phyloP scores from a whole-genome alignment of 2,329 filamentous ascomycete genomes.

The Xylaria sp. region DNA sequence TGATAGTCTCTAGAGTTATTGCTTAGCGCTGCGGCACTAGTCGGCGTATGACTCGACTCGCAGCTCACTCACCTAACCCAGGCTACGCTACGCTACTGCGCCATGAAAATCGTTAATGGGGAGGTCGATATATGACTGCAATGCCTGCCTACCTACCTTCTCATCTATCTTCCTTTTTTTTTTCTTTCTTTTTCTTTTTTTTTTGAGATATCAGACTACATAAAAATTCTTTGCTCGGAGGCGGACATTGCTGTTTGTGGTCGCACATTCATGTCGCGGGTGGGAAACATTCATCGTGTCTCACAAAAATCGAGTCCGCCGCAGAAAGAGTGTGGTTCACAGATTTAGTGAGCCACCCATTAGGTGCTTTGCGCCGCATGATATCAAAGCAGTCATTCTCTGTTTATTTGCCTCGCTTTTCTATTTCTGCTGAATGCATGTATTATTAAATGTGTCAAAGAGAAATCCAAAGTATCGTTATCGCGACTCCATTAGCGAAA shows the following conservation, averaged over 20 bases:
- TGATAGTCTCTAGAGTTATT: background rate
- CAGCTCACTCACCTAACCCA: background rate
- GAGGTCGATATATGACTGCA: background rate
- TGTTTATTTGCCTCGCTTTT: background rate
- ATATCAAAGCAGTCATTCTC: too few species aligned
- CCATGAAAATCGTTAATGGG: background rate
- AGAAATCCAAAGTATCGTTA: too few species aligned
- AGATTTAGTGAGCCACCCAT: too few species aligned
- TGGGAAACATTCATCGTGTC: background rate
- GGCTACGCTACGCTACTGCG: background rate
- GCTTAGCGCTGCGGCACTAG: constrained; percentile 4
- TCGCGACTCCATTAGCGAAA: too few species aligned
- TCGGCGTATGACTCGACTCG: constrained; percentile 31
- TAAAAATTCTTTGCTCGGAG: background rate
- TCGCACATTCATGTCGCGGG: background rate
- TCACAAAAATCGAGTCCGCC: background rate
- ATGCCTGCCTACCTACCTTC: background rate
- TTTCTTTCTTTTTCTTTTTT: too few species aligned
- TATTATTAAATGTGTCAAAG: too few species aligned
- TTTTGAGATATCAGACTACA: background rate
- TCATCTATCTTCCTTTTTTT: too few species aligned
- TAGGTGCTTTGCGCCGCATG: too few species aligned
- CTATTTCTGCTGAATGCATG: too few species aligned
- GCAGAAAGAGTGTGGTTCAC: background rate
- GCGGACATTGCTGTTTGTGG: background rate